phyloP scores from a whole-genome alignment of 75 land plant genomes.

The Pseudotsuga menziesii region DNA sequence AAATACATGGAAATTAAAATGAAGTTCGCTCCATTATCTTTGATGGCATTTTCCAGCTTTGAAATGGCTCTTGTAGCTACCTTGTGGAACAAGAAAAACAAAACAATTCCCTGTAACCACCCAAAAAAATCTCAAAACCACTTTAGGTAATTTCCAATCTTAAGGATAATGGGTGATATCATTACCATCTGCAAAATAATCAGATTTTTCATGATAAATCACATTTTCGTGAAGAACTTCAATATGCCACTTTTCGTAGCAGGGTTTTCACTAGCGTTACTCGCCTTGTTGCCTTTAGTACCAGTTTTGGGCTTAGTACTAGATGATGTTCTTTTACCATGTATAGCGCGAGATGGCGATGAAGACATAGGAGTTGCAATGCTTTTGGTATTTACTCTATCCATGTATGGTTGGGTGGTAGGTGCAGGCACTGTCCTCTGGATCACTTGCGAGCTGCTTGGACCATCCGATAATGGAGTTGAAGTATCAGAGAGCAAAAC shows the following conservation, averaged over 20 bases:
- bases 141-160: too few species aligned
- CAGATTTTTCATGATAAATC: too few species aligned
- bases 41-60: too few species aligned
- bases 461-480: neutral
- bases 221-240: conserved; percentile 5
- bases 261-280: neutral
- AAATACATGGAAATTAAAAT: too few species aligned
- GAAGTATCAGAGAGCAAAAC: neutral
- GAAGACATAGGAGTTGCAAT: neutral
- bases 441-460: neutral
- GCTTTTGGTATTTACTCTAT: neutral
- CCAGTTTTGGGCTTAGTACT: neutral
- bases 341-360: neutral
- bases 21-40: too few species aligned
- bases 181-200: too few species aligned
- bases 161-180: too few species aligned
- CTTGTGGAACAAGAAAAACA: too few species aligned
- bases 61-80: too few species aligned
- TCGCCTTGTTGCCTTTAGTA: neutral
- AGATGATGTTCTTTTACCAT: neutral
- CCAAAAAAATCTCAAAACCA: too few species aligned
- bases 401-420: neutral
- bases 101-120: too few species aligned
- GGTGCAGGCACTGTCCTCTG: neutral
- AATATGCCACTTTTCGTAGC: neutral